Evolutionary conservation across 129 eudicot species (phyloP).

Genomic region (Escallonia herrerae): DNA sequence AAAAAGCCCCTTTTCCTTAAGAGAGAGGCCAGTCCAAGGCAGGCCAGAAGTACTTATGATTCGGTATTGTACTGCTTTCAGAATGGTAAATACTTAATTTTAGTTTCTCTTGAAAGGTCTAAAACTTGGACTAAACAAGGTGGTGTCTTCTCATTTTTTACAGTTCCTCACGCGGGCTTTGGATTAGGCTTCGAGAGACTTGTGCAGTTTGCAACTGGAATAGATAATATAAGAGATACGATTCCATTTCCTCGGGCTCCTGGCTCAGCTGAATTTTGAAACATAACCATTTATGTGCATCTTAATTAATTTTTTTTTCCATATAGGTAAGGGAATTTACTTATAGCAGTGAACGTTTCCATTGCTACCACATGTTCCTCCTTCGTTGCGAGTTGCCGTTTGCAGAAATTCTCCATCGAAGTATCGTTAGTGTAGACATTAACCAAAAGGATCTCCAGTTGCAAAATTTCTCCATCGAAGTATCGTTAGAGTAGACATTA

Average conservation of each 20-base stretch:
- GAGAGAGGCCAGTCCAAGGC: background rate
- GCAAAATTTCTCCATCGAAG: no score
- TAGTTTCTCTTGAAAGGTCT: background rate
- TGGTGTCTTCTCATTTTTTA: slow-evolving; percentile 10
- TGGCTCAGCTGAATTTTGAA: slow-evolving; percentile 91
- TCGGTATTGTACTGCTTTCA: background rate
- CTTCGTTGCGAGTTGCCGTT: no score
- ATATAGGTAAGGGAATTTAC: no score
- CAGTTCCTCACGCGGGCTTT: slow-evolving; percentile 99
- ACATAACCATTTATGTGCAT: background rate
- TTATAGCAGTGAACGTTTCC: no score
- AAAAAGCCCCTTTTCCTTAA: no score
- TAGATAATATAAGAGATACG: slow-evolving; percentile 90
- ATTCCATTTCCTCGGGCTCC: slow-evolving; percentile 97
- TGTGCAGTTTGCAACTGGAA: slow-evolving; percentile 93
- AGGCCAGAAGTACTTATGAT: no score
- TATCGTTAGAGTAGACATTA: no score
- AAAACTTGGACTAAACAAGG: background rate
- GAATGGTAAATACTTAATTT: background rate
- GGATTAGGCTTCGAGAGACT: slow-evolving; percentile 98
- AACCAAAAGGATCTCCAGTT: no score
- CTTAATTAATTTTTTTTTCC: no score
- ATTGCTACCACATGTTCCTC: no score
- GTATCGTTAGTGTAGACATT: no score
- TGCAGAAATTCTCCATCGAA: no score